phyloP scores from a whole-genome alignment of 2,329 filamentous ascomycete genomes.

The Fusarium virguliforme region DNA sequence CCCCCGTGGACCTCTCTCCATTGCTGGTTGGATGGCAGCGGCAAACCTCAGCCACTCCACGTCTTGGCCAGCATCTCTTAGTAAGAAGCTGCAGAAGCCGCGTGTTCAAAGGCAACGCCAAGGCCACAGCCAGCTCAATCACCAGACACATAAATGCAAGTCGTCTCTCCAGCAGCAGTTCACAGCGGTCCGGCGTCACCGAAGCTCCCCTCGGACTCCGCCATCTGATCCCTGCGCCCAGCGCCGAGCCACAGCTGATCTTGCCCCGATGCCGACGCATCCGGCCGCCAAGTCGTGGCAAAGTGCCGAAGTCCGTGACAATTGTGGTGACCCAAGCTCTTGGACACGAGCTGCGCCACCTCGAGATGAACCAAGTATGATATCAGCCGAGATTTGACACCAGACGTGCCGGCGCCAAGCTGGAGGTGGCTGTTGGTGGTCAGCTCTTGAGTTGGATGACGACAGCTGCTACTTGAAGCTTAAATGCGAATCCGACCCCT shows the following conservation, averaged over 20 bases:
- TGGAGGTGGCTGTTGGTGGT: conserved; percentile 9
- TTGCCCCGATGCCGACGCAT: conserved; percentile 38
- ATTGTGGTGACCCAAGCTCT: not conserved
- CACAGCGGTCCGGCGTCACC: conserved; percentile 26
- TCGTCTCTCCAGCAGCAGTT: conserved; percentile 5
- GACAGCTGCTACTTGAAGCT: conserved; percentile 18
- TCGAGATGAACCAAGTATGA: conserved; percentile 34
- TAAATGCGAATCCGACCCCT: conserved; percentile 35
- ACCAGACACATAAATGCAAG: conserved; percentile 33
- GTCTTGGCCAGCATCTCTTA: conserved; percentile 6
- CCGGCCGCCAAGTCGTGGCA: conserved; percentile 41
- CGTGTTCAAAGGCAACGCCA: conserved; percentile 36
- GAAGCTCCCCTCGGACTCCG: conserved; percentile 13
- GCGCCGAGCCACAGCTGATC: conserved; percentile 28
- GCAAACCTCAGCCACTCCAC: not conserved
- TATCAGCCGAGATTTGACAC: conserved; percentile 39
- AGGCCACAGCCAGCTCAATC: conserved; percentile 16
- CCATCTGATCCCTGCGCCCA: conserved; percentile 12
- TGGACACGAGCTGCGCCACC: conserved; percentile 36
- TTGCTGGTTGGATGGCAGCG: not conserved
- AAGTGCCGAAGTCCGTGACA: conserved; percentile 30
- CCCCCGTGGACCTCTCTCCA: conserved; percentile 1
- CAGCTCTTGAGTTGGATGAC: conserved; percentile 29
- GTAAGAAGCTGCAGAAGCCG: conserved; percentile 15
- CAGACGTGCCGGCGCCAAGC: conserved; percentile 22